phyloP scores from a whole-genome alignment of 352 stramenopile genomes.

The Pseudoperonospora humuli region DNA sequence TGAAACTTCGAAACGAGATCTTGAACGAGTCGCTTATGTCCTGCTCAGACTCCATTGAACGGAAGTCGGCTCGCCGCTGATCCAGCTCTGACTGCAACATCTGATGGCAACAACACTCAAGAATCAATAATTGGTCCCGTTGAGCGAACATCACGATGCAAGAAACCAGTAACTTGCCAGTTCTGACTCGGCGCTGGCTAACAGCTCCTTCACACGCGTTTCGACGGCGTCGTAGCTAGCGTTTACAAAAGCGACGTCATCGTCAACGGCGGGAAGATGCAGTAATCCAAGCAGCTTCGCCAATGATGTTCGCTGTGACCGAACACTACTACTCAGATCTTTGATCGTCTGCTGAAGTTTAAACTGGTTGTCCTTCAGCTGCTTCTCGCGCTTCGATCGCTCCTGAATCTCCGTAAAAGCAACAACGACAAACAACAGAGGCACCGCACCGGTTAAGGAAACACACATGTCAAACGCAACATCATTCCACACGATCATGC shows the following conservation, averaged over 20 bases:
- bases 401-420: conserved; percentile 70
- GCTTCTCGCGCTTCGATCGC: conserved; percentile 46
- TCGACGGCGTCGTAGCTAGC: conserved; percentile 45
- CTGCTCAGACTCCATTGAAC: conserved; percentile 51
- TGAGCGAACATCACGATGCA: background rate
- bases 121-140: background rate
- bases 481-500: conserved; percentile 13
- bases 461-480: conserved; percentile 9
- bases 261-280: conserved; percentile 25
- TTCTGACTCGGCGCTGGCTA: conserved; percentile 51
- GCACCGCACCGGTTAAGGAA: conserved; percentile 47
- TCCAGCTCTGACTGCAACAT: conserved; percentile 50
- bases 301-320: conserved; percentile 46
- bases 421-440: conserved; percentile 21
- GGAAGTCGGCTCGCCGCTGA: conserved; percentile 50
- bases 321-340: conserved; percentile 40
- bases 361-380: conserved; percentile 55
- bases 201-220: conserved; percentile 45
- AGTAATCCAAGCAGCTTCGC: conserved; percentile 50
- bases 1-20: conserved; percentile 82
- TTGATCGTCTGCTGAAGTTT: conserved; percentile 65
- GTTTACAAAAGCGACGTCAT: conserved; percentile 35
- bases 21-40: conserved; percentile 63
- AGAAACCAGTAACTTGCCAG: conserved; percentile 24
- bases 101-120: conserved; percentile 12